Conservation (phyloP, 148 eudicot species). For the Rheum nobile region DNA sequence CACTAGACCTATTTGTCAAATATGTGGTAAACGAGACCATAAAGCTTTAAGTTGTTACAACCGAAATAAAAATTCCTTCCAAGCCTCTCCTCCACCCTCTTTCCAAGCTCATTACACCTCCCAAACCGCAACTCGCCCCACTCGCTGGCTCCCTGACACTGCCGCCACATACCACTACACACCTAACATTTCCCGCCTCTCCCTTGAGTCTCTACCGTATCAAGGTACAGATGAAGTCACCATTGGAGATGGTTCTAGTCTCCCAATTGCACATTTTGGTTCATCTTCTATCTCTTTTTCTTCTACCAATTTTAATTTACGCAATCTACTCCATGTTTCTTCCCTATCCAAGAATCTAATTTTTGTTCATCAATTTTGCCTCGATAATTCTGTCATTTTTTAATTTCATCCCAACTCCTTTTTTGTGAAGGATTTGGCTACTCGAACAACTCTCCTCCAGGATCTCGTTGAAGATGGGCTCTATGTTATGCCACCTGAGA, state of each 20-base stretch:
- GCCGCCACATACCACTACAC: not conserved
- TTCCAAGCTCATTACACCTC: not conserved
- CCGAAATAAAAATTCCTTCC: not conserved
- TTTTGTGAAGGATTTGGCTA: not conserved
- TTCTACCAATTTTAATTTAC: not conserved
- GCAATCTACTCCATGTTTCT: not conserved
- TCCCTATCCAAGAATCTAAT: not conserved
- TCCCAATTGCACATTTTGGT: not conserved
- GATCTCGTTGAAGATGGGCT: not conserved
- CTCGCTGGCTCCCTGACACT: not conserved
- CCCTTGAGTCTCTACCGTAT: not conserved
- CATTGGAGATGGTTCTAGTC: not conserved
- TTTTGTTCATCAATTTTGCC: not conserved
- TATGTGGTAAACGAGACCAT: not conserved
- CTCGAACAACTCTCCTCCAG: not conserved
- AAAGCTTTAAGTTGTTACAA: not conserved
- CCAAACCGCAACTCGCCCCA: not conserved
- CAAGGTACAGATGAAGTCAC: not conserved
- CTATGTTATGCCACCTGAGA: not conserved
- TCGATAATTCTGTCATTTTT: not conserved
- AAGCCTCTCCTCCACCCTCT: not conserved
- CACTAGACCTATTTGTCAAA: not conserved
- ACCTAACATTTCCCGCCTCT: not conserved
- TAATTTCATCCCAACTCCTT: not conserved
- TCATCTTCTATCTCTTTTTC: not conserved